Conservation (phyloP, 2,329 filamentous ascomycete species). For the Cadophora malorum region DNA sequence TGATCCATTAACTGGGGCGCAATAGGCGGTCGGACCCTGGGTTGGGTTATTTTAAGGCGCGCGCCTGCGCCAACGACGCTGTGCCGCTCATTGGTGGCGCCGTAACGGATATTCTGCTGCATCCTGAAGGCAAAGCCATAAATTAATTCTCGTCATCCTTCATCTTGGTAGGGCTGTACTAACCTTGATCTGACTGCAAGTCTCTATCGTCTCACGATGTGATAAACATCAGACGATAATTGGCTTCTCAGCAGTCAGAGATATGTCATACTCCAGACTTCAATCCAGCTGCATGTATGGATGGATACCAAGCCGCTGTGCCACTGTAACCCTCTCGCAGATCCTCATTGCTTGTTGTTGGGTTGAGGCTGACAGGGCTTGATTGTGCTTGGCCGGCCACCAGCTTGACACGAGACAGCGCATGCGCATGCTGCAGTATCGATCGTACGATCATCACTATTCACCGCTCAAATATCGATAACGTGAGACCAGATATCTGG, state of each 20-base stretch:
- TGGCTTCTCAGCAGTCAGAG: neutral
- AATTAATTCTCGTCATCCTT: neutral
- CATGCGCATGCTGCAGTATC: neutral
- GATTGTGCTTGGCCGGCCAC: neutral
- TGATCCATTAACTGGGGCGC: neutral
- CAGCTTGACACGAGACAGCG: slow-evolving; percentile 1
- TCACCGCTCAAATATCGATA: slow-evolving; percentile 2
- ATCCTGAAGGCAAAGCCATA: neutral
- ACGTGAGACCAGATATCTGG: neutral
- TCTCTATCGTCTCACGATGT: neutral
- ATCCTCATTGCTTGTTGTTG: neutral
- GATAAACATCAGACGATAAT: slow-evolving; percentile 1
- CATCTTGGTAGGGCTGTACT: slow-evolving; percentile 3
- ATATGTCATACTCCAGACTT: neutral
- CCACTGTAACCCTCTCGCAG: neutral
- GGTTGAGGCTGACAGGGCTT: slow-evolving; percentile 7
- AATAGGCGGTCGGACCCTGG: neutral
- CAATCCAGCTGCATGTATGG: slow-evolving; percentile 1
- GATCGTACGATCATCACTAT: neutral
- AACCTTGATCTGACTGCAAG: slow-evolving; percentile 13
- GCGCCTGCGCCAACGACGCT: slow-evolving; percentile 1
- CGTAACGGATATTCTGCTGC: slow-evolving; percentile 13
- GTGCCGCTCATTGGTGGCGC: slow-evolving; percentile 7
- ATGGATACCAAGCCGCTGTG: neutral
- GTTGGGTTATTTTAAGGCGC: neutral